Conservation (phyloP, 305 asterid species). For the Plantago coronopus region DNA sequence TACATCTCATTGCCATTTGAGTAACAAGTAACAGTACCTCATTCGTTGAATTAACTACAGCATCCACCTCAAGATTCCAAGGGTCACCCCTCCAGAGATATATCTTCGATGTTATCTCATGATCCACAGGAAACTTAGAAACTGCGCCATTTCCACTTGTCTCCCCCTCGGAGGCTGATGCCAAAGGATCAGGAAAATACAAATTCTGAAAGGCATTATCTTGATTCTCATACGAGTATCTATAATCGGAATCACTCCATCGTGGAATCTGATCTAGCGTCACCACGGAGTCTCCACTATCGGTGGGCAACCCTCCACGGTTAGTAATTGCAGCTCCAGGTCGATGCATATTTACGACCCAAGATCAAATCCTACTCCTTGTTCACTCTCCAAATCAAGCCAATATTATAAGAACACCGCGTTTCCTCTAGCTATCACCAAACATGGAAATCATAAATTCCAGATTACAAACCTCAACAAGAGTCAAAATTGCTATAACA, state of each 20-base stretch:
- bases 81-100: conserved; percentile 93
- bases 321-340: conserved; percentile 53
- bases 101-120: conserved; percentile 66
- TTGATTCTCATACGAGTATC: conserved; percentile 64
- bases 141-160: conserved; percentile 53
- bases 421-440: conserved; percentile 24
- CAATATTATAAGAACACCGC: conserved; percentile 21
- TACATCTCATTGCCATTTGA: conserved; percentile 2
- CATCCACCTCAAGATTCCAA: conserved; percentile 95
- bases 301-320: conserved; percentile 68
- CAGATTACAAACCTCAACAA: conserved; percentile 17
- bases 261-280: conserved; percentile 75
- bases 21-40: conserved; percentile 49
- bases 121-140: conserved; percentile 76
- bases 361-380: conserved; percentile 27
- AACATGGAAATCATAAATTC: conserved; percentile 19
- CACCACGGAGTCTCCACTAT: conserved; percentile 65
- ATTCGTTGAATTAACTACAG: conserved; percentile 88
- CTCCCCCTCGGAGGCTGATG: conserved; percentile 60
- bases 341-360: conserved; percentile 44
- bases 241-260: conserved; percentile 70
- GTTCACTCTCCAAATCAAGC: conserved; percentile 19
- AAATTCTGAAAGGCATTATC: conserved; percentile 48
- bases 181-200: conserved; percentile 71
- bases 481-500: conserved; percentile 3